Conservation (phyloP, 306 rosid genomes). For the Echinosophora koreensis region DNA sequence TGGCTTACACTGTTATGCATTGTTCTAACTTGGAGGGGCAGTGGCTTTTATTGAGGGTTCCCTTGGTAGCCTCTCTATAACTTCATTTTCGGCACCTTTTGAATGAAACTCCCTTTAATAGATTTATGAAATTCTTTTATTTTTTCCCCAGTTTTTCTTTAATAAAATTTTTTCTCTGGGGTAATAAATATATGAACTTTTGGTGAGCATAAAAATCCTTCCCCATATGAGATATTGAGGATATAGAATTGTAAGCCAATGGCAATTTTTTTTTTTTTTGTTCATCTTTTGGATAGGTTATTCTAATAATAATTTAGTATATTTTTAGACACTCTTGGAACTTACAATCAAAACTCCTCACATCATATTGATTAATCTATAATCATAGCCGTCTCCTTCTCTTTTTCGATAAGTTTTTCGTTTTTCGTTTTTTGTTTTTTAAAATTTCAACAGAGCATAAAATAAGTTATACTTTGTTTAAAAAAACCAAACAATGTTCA, state of each 20-base stretch:
- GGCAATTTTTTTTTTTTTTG: too few species aligned
- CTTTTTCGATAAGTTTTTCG: too few species aligned
- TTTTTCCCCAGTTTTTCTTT: slow-evolving; percentile 6
- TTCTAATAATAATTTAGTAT: too few species aligned
- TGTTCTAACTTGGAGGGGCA: slow-evolving; percentile 61
- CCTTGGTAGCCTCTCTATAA: slow-evolving; percentile 26
- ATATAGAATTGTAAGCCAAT: not conserved
- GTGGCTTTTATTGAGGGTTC: slow-evolving; percentile 37
- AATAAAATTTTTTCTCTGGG: slow-evolving; percentile 14
- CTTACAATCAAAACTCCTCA: too few species aligned
- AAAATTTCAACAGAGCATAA: too few species aligned
- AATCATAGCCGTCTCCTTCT: too few species aligned
- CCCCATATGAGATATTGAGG: not conserved
- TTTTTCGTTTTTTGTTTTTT: too few species aligned
- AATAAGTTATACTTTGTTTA: too few species aligned
- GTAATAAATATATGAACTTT: slow-evolving; percentile 19
- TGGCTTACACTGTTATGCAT: slow-evolving; percentile 58
- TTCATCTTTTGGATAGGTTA: too few species aligned
- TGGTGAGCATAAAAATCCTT: not conserved
- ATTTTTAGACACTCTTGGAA: too few species aligned
- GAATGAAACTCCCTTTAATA: not conserved
- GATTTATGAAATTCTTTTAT: slow-evolving; percentile 40
- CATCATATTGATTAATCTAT: too few species aligned
- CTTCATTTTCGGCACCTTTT: slow-evolving; percentile 46
- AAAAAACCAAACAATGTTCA: too few species aligned